Conservation (phyloP, 768 basidiomycete genomes). For the Suillus americanus region DNA sequence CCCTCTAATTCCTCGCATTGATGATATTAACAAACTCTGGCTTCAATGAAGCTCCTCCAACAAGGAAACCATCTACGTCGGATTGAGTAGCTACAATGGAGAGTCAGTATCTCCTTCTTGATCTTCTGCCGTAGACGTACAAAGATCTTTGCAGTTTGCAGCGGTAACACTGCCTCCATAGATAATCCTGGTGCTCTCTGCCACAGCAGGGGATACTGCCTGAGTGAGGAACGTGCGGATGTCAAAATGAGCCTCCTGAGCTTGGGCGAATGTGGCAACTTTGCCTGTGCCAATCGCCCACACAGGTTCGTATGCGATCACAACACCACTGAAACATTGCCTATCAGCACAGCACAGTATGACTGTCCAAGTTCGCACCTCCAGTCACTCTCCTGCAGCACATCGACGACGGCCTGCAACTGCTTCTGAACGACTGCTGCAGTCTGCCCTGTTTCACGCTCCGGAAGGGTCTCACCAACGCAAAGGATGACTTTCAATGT, state of each 20-base stretch:
- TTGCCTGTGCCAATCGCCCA: slow-evolving; percentile 99
- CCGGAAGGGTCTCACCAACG: slow-evolving; percentile 88
- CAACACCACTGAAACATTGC: slow-evolving; percentile 62
- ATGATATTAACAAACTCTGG: slow-evolving; percentile 94
- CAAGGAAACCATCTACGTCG: slow-evolving; percentile 97
- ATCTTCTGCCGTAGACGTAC: slow-evolving; percentile 44
- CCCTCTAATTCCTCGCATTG: slow-evolving; percentile 50
- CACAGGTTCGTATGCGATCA: slow-evolving; percentile 95
- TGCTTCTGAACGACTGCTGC: slow-evolving; percentile 79
- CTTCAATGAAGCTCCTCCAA: slow-evolving; percentile 96
- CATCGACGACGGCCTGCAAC: slow-evolving; percentile 70
- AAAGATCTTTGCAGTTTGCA: slow-evolving; percentile 83
- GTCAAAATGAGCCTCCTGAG: slow-evolving; percentile 87
- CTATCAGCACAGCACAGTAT: background rate
- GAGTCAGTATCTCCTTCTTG: background rate
- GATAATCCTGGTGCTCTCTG: slow-evolving; percentile 79
- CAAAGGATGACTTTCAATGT: slow-evolving; percentile 90
- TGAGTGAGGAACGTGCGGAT: slow-evolving; percentile 73
- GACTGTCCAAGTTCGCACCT: slow-evolving; percentile 46
- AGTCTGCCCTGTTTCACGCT: slow-evolving; percentile 82
- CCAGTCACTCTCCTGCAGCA: slow-evolving; percentile 72
- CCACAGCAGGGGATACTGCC: slow-evolving; percentile 66
- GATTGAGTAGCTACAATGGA: slow-evolving; percentile 55
- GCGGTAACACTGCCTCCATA: slow-evolving; percentile 95
- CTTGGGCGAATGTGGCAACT: slow-evolving; percentile 89